These are phyloP conservation scores for Chenopodium quinoa DNA, from an alignment of 148 eudicot genomes.

Conservation along the genomic window DNA sequence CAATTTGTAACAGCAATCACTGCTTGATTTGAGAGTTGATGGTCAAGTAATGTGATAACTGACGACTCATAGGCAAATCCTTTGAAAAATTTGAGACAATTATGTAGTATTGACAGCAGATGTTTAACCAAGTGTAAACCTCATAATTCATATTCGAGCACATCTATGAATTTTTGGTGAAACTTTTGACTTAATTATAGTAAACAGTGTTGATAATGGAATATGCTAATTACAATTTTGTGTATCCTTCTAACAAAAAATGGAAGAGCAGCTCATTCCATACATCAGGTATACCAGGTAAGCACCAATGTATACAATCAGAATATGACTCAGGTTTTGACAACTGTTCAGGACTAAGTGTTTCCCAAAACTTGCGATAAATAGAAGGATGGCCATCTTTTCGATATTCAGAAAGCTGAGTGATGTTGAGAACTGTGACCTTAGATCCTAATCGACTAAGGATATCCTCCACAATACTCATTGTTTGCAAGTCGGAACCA, in stretches of 20 bases:
- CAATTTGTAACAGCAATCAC: neutral
- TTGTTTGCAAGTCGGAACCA: slow-evolving; percentile 80
- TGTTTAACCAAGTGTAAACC: neutral
- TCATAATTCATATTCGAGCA: neutral
- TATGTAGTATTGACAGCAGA: neutral
- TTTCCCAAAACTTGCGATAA: slow-evolving; percentile 95
- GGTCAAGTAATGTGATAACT: neutral
- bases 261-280: slow-evolving; percentile 86
- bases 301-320: slow-evolving; percentile 95
- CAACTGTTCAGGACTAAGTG: slow-evolving; percentile 57
- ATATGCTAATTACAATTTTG: slow-evolving; percentile 16
- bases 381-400: slow-evolving; percentile 96
- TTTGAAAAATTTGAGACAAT: neutral
- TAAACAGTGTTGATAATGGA: slow-evolving; percentile 7
- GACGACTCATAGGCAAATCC: neutral
- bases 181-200: neutral
- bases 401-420: slow-evolving; percentile 87
- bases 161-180: neutral
- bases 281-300: slow-evolving; percentile 89
- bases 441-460: slow-evolving; percentile 57
- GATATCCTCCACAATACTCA: slow-evolving; percentile 71
- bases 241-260: slow-evolving; percentile 40
- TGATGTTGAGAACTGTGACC: slow-evolving; percentile 78
- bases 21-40: neutral
- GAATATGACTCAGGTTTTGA: slow-evolving; percentile 75